Evolutionary conservation across 768 basidiomycete species (phyloP), one percentile per base, ranked within the genome.

Genomic region (Calocybe cyanea): DNA sequence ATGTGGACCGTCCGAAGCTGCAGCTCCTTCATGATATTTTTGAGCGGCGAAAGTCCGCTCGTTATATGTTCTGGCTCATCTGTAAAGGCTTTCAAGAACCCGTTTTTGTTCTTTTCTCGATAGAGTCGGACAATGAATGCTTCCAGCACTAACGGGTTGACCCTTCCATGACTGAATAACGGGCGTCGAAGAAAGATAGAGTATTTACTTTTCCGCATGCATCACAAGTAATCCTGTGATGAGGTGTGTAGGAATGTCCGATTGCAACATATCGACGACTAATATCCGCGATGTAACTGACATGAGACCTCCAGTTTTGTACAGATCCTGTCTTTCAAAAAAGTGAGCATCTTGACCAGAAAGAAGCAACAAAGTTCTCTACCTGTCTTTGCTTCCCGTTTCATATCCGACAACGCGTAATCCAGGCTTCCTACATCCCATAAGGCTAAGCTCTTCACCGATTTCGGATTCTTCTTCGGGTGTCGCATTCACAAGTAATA

Each of bases 1-100:
- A 99, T 85, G 57, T 91, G 83, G 5, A 93, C 92, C n/a, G 75
- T 82, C 17, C 89, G 79, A 37, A 98, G 69, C 53, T 93, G 90
- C 6, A 98, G 75, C 61, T 95, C 92, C 50, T 92, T 92, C 79
- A 99, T 83, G 51, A 95, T 87, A 43, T 85, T 92, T 57, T 84
- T 87, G 17, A 99, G 70, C 1, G 96, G 96, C 1, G 90, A 92
- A 62, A 98, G 66, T 1, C 94, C 95, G 51, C 82, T 90, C 0
- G 87, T 93, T 50, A 99, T 96, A 51, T 87, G 81, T 62, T 98
- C 96, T 3, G 95, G 93, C 57, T 97, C 88, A 63, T 98, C 96
- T 2, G 92, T 91, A 60, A 99, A 96, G 0, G 92, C 96, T 64
- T 99, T 98, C 53, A 97, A 70, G 63, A 98, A 99, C 1, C 95